These are phyloP conservation scores for Pythium utonaiense DNA, from an alignment of 352 stramenopile species.

Conservation along the genomic window DNA sequence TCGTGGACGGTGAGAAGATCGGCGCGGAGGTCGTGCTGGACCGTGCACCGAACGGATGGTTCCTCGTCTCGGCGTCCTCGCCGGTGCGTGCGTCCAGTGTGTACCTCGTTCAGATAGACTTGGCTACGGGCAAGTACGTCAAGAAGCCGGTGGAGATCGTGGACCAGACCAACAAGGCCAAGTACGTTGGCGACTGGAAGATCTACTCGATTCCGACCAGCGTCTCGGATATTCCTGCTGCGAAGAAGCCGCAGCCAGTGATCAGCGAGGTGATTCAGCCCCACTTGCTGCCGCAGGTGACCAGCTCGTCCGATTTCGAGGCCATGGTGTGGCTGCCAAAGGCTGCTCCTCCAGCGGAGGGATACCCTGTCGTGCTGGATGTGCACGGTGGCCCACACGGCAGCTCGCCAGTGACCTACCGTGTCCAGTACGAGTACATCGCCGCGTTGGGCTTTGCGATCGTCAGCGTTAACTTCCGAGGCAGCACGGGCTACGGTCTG, in stretches of 20 bases:
- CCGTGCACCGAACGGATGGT: conserved; percentile 22
- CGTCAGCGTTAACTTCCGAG: conserved; percentile 94
- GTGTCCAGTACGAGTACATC: conserved; percentile 88
- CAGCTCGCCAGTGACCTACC: conserved; percentile 83
- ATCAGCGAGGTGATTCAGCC: conserved; percentile 33
- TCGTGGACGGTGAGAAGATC: conserved; percentile 42
- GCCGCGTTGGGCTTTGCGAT: conserved; percentile 88
- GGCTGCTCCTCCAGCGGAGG: conserved; percentile 25
- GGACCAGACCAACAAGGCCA: conserved; percentile 33
- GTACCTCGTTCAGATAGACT: conserved; percentile 49
- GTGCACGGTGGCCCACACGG: conserved; percentile 93
- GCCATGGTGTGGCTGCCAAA: conserved; percentile 70
- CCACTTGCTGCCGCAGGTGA: conserved; percentile 44
- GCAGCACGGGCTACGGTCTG: conserved; percentile 93
- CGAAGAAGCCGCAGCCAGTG: conserved; percentile 31
- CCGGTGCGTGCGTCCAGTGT: conserved; percentile 53
- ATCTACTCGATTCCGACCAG: conserved; percentile 47
- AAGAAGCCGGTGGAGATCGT: conserved; percentile 38
- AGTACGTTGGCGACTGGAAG: conserved; percentile 59
- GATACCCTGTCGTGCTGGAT: conserved; percentile 79
- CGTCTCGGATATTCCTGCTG: conserved; percentile 41
- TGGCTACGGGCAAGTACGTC: conserved; percentile 36
- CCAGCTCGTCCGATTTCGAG: conserved; percentile 62
- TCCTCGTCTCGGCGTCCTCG: conserved; percentile 54
- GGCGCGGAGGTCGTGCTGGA: conserved; percentile 58